phyloP scores from a whole-genome alignment of 2,329 filamentous ascomycete species.

The Periglandula ipomoeae region DNA sequence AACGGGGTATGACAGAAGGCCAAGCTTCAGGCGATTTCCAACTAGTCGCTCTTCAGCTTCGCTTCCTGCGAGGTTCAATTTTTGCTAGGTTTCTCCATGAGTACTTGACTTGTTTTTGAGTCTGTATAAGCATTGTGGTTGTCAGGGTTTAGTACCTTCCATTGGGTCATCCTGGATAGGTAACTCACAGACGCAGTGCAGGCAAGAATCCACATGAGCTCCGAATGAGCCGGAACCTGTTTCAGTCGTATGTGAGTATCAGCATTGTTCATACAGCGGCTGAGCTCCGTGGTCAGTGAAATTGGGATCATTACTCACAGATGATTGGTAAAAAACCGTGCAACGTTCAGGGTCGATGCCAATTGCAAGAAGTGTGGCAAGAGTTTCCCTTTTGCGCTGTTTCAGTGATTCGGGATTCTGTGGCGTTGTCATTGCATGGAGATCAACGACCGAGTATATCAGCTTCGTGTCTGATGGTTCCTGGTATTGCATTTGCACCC shows the following conservation, averaged over 20 bases:
- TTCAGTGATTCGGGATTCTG: slow-evolving; percentile 55
- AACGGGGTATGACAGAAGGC: slow-evolving; percentile 92
- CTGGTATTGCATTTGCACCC: slow-evolving; percentile 67
- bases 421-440: slow-evolving; percentile 82
- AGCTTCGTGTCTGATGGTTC: slow-evolving; percentile 49
- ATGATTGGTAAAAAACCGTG: slow-evolving; percentile 74
- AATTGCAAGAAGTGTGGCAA: slow-evolving; percentile 75
- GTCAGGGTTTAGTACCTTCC: slow-evolving; percentile 58
- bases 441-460: slow-evolving; percentile 81
- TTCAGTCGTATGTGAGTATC: not conserved
- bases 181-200: slow-evolving; percentile 89
- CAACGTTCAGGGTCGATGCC: slow-evolving; percentile 72
- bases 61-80: slow-evolving; percentile 54
- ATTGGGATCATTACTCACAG: slow-evolving; percentile 38
- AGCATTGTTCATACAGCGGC: not conserved
- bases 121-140: not conserved
- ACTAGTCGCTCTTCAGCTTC: slow-evolving; percentile 48
- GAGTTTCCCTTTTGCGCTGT: slow-evolving; percentile 59
- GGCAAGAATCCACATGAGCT: slow-evolving; percentile 95
- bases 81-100: slow-evolving; percentile 46
- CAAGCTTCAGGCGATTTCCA: slow-evolving; percentile 63
- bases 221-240: slow-evolving; percentile 67
- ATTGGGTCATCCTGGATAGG: slow-evolving; percentile 97
- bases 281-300: not conserved
- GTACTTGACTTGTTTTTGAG: not conserved